A percentile compares a stretch with the other conserved stretches of the same genome.
These are phyloP conservation scores for Acacia melanoxylon DNA, from an alignment of 306 rosid genomes.

Conservation along the genomic window DNA sequence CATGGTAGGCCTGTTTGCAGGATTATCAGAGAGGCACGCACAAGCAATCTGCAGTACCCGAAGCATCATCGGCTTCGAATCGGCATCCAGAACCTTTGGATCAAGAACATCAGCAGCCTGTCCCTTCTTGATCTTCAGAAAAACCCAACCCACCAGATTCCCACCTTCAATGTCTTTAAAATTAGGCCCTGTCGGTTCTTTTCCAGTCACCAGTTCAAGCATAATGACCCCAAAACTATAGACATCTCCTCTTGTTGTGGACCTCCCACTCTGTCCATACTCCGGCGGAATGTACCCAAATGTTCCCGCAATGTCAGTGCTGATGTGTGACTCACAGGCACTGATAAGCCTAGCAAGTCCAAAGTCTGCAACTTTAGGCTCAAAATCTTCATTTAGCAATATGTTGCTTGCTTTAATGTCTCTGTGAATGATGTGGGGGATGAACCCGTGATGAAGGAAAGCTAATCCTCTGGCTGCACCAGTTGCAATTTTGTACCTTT, in stretches of 20 bases:
- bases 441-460: slow-evolving; percentile 91
- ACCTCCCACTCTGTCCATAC: slow-evolving; percentile 96
- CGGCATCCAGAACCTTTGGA: slow-evolving; percentile 62
- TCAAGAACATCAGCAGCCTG: slow-evolving; percentile 83
- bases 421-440: slow-evolving; percentile 94
- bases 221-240: slow-evolving; percentile 92
- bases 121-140: slow-evolving; percentile 75
- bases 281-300: slow-evolving; percentile 98
- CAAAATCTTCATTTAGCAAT: slow-evolving; percentile 80
- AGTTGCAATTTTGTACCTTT: slow-evolving; percentile 67
- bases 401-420: slow-evolving; percentile 95
- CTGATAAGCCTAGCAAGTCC: slow-evolving; percentile 94
- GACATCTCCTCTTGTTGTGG: slow-evolving; percentile 90
- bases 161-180: slow-evolving; percentile 97
- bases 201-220: slow-evolving; percentile 88
- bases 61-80: slow-evolving; percentile 83
- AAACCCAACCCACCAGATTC: slow-evolving; percentile 93
- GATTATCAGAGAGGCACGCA: slow-evolving; percentile 83
- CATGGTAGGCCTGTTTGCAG: slow-evolving; percentile 90
- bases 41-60: slow-evolving; percentile 78
- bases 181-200: slow-evolving; percentile 95
- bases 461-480: slow-evolving; percentile 88
- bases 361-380: slow-evolving; percentile 91
- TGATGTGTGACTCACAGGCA: slow-evolving; percentile 92
- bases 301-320: slow-evolving; percentile 95